Evolutionary conservation across 139 green algal species (phyloP).

Genomic region (Tetradesmus obliquus): DNA sequence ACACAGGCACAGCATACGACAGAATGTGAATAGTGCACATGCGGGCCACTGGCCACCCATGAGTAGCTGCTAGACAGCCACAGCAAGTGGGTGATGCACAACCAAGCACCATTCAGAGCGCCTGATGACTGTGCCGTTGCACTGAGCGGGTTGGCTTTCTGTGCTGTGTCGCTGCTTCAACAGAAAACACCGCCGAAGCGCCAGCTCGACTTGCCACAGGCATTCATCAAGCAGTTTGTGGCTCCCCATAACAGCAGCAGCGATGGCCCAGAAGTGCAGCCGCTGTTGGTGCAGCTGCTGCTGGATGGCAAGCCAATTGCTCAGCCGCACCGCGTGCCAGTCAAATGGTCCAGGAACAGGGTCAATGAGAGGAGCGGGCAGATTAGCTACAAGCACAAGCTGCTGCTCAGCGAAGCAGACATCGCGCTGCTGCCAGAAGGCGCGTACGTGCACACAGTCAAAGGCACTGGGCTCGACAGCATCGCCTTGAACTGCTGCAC

Average conservation of each 20-base stretch:
- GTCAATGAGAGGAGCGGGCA: background rate
- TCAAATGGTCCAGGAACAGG: background rate
- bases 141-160: background rate
- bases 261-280: background rate
- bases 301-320: background rate
- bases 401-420: background rate
- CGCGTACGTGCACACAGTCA: background rate
- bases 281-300: background rate
- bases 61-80: background rate
- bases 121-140: too few species aligned
- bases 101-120: too few species aligned
- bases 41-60: background rate
- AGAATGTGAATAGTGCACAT: background rate
- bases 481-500: background rate
- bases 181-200: background rate
- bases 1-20: background rate
- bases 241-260: background rate
- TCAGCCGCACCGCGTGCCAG: background rate
- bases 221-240: background rate
- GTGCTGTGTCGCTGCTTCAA: too few species aligned
- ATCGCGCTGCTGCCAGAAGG: background rate
- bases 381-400: conserved; percentile 13
- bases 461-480: background rate
- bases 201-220: background rate
- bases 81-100: background rate